These are phyloP conservation scores for Pseudoturritis turrita DNA, from an alignment of 345 rosid species.

Conservation along the genomic window DNA sequence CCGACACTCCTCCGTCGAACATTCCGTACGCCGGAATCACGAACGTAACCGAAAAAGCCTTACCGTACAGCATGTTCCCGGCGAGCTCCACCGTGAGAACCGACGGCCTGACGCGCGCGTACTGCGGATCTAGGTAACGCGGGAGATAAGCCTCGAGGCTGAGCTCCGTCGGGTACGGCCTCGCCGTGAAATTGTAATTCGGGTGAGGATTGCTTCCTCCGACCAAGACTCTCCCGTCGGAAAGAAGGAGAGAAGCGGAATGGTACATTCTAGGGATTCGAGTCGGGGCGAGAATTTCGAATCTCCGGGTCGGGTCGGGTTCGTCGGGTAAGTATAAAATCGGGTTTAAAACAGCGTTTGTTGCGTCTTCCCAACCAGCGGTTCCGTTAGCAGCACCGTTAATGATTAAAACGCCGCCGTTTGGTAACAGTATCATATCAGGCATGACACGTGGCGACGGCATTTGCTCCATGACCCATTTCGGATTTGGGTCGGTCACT, in stretches of 20 bases:
- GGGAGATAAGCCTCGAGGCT: slow-evolving; percentile 80
- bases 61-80: slow-evolving; percentile 35
- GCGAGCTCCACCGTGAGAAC: slow-evolving; percentile 46
- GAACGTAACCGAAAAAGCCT: slow-evolving; percentile 41
- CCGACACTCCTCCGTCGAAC: slow-evolving; percentile 29
- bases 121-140: slow-evolving; percentile 46
- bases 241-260: slow-evolving; percentile 57
- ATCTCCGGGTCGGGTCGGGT: slow-evolving; percentile 42
- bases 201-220: slow-evolving; percentile 89
- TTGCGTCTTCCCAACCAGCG: slow-evolving; percentile 79
- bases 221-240: slow-evolving; percentile 75
- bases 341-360: slow-evolving; percentile 63
- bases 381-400: slow-evolving; percentile 77
- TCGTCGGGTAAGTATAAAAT: slow-evolving; percentile 52
- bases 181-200: slow-evolving; percentile 60
- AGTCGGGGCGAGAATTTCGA: slow-evolving; percentile 46
- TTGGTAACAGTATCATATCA: slow-evolving; percentile 66
- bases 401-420: slow-evolving; percentile 54
- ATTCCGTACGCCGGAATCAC: slow-evolving; percentile 22
- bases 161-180: slow-evolving; percentile 62
- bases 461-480: slow-evolving; percentile 78
- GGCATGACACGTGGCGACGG: slow-evolving; percentile 72
- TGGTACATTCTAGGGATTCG: slow-evolving; percentile 72
- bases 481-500: slow-evolving; percentile 54
- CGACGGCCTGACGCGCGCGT: slow-evolving; percentile 48